phyloP scores from a whole-genome alignment of 108 stramenopile species.

The Mediolabrus comicus region DNA sequence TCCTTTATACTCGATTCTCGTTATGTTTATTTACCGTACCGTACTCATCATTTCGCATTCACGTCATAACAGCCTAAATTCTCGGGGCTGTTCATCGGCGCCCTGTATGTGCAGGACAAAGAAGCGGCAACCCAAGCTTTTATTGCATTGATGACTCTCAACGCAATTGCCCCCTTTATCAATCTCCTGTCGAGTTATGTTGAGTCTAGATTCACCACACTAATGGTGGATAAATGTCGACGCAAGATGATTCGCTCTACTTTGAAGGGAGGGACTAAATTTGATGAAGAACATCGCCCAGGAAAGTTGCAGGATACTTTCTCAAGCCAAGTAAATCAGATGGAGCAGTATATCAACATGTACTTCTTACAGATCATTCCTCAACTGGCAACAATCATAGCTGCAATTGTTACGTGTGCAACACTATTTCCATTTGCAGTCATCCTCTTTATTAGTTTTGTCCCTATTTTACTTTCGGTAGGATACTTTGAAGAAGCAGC shows the following conservation, averaged over 20 bases:
- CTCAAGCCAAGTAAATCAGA: not conserved
- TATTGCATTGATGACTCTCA: not conserved
- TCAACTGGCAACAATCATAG: not conserved
- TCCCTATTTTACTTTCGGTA: not conserved
- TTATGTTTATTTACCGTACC: no score
- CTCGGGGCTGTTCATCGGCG: no score
- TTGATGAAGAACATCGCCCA: not conserved
- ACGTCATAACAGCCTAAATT: no score
- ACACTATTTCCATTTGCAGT: not conserved
- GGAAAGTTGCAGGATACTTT: not conserved
- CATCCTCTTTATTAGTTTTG: not conserved
- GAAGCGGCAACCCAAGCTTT: not conserved
- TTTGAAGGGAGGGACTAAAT: not conserved
- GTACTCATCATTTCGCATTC: no score
- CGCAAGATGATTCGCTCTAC: not conserved
- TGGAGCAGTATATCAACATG: not conserved
- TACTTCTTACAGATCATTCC: not conserved
- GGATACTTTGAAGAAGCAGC: not conserved
- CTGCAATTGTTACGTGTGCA: not conserved
- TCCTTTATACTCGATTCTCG: no score
- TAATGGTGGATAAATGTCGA: not conserved
- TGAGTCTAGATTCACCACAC: not conserved
- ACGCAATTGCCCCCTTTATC: not conserved
- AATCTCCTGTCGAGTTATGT: not conserved
- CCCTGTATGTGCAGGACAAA: no score